A percentile compares a stretch with the other conserved stretches of the same genome.
Conservation (phyloP, 768 basidiomycete species). For the Rhodotorula kratochvilovae region DNA sequence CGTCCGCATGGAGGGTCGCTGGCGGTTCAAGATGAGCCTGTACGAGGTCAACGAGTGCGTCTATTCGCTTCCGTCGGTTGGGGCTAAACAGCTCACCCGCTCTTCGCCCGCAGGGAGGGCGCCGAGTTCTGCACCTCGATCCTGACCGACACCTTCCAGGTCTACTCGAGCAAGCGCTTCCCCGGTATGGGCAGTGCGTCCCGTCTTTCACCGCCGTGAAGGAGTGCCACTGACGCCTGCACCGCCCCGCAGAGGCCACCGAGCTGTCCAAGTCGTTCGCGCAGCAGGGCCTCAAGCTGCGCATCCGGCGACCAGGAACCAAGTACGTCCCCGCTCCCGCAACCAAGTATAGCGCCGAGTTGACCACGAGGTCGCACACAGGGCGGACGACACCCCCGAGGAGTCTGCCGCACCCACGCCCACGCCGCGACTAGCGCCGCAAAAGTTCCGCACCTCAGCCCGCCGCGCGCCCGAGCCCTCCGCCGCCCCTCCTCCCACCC, state of each 20-base stretch:
- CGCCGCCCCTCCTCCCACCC: no score
- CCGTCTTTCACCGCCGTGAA: no score
- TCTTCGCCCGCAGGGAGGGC: conserved; percentile 57
- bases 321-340: not conserved
- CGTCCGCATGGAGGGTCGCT: conserved; percentile 86
- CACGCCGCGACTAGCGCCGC: no score
- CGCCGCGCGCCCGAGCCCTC: no score
- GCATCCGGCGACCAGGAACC: conserved; percentile 16
- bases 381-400: no score
- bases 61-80: not conserved
- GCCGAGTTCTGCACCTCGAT: conserved; percentile 88
- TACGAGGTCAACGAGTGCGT: conserved; percentile 90
- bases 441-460: no score
- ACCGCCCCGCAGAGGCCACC: conserved; percentile 21
- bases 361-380: no score
- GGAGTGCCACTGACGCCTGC: not conserved
- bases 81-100: conserved; percentile 4
- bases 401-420: no score
- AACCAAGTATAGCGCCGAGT: no score
- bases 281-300: conserved; percentile 25
- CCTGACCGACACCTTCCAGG: conserved; percentile 82
- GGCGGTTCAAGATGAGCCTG: conserved; percentile 68
- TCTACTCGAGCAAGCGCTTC: conserved; percentile 94
- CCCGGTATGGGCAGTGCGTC: conserved; percentile 85
- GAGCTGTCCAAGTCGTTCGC: conserved; percentile 33